Conservation (phyloP, 2,329 filamentous ascomycete species). For the Ophiostoma novo-ulmi region DNA sequence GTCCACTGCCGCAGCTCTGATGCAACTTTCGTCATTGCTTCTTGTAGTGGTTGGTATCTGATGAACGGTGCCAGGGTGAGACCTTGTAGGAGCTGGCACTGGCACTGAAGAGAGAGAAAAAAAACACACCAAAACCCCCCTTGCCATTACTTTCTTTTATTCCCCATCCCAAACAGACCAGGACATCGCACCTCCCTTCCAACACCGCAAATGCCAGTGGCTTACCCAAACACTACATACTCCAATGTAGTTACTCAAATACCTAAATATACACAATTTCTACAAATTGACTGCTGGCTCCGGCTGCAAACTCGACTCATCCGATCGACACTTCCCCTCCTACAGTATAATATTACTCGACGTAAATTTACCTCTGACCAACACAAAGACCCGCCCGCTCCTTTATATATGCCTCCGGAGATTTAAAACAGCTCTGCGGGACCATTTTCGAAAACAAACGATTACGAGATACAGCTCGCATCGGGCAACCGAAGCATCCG, state of each 20-base stretch:
- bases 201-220: neutral
- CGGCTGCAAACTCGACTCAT: neutral
- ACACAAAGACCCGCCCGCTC: neutral
- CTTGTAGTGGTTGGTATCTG: neutral
- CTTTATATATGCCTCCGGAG: neutral
- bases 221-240: neutral
- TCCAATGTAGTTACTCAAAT: neutral
- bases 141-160: neutral
- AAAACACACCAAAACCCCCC: neutral
- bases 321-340: neutral
- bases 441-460: neutral
- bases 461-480: neutral
- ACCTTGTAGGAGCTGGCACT: neutral
- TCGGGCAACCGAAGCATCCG: neutral
- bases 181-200: neutral
- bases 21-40: conserved; percentile 17
- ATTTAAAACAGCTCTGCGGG: neutral
- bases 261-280: neutral
- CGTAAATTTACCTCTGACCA: neutral
- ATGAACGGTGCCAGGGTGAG: neutral
- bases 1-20: neutral
- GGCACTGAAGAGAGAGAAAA: neutral
- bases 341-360: neutral
- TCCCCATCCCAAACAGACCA: neutral
- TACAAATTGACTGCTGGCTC: neutral